Conservation (phyloP, 768 basidiomycete species). For the Mycena rosella region DNA sequence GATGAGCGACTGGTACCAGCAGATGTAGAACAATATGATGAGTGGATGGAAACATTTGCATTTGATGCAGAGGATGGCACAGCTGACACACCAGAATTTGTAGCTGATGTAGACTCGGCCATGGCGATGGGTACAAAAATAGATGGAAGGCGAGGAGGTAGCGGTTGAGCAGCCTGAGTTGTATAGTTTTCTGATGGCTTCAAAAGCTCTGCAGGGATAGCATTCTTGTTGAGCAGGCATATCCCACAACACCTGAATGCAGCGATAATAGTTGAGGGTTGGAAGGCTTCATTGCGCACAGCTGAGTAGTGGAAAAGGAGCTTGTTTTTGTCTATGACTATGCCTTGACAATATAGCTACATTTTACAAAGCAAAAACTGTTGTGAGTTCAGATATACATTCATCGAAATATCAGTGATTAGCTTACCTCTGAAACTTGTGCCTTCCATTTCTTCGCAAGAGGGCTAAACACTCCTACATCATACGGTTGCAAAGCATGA, state of each 20-base stretch:
- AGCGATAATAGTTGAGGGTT: no score
- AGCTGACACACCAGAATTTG: no score
- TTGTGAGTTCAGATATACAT: background rate
- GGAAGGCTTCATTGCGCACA: no score
- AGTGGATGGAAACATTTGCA: no score
- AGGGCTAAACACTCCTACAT: background rate
- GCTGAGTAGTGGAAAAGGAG: background rate
- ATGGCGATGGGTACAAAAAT: background rate
- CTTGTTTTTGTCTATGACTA: conserved; percentile 6
- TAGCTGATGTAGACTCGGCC: no score
- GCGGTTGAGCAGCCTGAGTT: background rate
- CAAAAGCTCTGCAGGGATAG: background rate
- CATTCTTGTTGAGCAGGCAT: background rate
- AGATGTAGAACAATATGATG: no score
- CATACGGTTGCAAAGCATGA: conserved; percentile 5
- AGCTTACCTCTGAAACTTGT: background rate
- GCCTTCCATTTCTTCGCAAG: background rate
- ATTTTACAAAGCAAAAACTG: conserved; percentile 11
- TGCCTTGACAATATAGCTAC: conserved; percentile 2
- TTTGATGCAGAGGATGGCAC: no score
- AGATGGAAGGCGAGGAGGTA: background rate
- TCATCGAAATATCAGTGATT: background rate
- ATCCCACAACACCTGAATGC: no score
- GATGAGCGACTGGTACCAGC: no score
- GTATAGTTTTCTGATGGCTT: background rate